phyloP scores from a whole-genome alignment of 768 basidiomycete genomes.

The Heimioporus sp. region DNA sequence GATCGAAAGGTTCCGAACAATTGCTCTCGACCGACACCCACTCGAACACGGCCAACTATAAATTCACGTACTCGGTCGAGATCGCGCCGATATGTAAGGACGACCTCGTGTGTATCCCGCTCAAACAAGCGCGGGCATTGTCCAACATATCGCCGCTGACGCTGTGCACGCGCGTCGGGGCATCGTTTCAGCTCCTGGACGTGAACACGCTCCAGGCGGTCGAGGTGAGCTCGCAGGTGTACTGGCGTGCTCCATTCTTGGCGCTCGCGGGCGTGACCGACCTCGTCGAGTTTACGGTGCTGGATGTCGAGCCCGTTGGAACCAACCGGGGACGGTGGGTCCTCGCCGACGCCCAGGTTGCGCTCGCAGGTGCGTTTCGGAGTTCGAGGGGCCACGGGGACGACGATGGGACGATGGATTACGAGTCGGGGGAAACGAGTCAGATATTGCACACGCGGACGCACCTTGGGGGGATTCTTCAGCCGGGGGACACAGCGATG shows the following conservation, averaged over 20 bases:
- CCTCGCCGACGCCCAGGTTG: constrained; percentile 87
- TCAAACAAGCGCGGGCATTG: constrained; percentile 75
- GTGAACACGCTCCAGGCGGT: constrained; percentile 80
- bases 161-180: constrained; percentile 88
- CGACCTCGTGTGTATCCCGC: constrained; percentile 88
- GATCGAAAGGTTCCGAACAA: constrained; percentile 93
- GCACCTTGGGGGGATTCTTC: constrained; percentile 89
- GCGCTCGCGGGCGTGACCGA: constrained; percentile 80
- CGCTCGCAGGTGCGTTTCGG: constrained; percentile 75
- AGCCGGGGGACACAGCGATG: constrained; percentile 91
- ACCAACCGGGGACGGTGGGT: constrained; percentile 72
- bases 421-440: constrained; percentile 58
- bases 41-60: constrained; percentile 90
- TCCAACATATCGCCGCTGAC: constrained; percentile 89
- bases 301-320: constrained; percentile 88
- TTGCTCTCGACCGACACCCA: constrained; percentile 92
- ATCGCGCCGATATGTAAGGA: constrained; percentile 98
- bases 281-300: constrained; percentile 90
- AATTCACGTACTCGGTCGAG: constrained; percentile 96
- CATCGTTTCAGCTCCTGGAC: constrained; percentile 88
- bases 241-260: constrained; percentile 92
- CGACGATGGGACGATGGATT: constrained; percentile 56
- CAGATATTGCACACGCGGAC: constrained; percentile 96
- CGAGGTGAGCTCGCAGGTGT: constrained; percentile 75
- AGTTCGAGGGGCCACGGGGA: constrained; percentile 46